These are phyloP conservation scores for Xylaria sp. DNA, from an alignment of 2,329 filamentous ascomycete genomes.

Conservation along the genomic window DNA sequence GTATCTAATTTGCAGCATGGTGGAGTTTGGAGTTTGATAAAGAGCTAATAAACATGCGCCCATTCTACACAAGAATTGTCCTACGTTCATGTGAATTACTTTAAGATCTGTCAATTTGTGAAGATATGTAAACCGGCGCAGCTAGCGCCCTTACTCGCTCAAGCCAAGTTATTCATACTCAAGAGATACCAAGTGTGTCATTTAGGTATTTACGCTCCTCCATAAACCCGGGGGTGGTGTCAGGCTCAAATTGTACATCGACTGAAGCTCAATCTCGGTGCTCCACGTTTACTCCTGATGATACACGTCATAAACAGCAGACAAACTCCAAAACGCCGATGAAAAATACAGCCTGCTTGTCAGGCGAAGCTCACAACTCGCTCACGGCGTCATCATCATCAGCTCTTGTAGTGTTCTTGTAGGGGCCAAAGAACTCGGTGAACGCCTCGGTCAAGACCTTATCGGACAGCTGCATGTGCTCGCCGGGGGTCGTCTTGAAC, in stretches of 20 bases:
- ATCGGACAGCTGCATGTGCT: conserved; percentile 83
- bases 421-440: conserved; percentile 70
- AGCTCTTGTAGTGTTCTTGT: conserved; percentile 41
- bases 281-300: conserved; percentile 23
- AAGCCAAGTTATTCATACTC: background rate
- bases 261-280: background rate
- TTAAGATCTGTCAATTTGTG: background rate
- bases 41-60: conserved; percentile 15
- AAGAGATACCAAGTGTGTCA: background rate
- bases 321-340: conserved; percentile 26
- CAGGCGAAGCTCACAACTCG: conserved; percentile 25
- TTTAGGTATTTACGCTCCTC: background rate
- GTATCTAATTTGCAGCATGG: conserved; percentile 31
- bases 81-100: background rate
- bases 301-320: conserved; percentile 14
- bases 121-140: background rate
- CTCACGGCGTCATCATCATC: background rate
- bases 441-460: conserved; percentile 74
- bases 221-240: background rate
- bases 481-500: conserved; percentile 77
- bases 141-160: background rate
- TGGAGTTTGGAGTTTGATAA: conserved; percentile 32
- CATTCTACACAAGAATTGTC: background rate
- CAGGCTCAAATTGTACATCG: background rate
- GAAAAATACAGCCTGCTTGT: conserved; percentile 18